phyloP scores from a whole-genome alignment of 2,329 filamentous ascomycete species.

The Sclerotinia glacialis region DNA sequence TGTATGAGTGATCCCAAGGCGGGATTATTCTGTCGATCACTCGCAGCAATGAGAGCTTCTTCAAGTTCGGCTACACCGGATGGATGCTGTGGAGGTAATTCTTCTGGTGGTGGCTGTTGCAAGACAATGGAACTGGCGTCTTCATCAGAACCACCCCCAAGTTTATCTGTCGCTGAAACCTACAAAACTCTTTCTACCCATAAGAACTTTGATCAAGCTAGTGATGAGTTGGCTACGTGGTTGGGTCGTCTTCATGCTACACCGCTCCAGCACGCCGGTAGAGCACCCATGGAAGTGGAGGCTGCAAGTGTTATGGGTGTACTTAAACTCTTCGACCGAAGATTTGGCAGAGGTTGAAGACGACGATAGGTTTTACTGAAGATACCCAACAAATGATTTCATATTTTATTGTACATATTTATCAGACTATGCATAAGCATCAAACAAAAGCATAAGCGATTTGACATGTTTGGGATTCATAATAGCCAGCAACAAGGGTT shows the following conservation, averaged over 20 bases:
- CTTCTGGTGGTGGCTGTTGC: constrained; percentile 62
- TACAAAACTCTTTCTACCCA: constrained; percentile 78
- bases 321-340: constrained; percentile 74
- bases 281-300: constrained; percentile 71
- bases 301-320: constrained; percentile 83
- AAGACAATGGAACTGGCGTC: constrained; percentile 40
- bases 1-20: constrained; percentile 75
- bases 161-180: constrained; percentile 70
- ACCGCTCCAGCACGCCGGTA: constrained; percentile 41
- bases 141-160: constrained; percentile 41
- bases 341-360: constrained; percentile 55
- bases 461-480: neutral
- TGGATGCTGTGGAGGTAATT: constrained; percentile 63
- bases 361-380: neutral
- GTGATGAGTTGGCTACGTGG: constrained; percentile 72
- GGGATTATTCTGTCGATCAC: constrained; percentile 77
- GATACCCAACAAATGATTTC: constrained; percentile 17
- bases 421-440: neutral
- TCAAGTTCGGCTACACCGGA: constrained; percentile 40
- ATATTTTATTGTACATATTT: constrained; percentile 13
- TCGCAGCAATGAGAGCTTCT: constrained; percentile 58
- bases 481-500: neutral
- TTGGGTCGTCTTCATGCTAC: constrained; percentile 68
- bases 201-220: constrained; percentile 70
- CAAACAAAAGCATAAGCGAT: constrained; percentile 5